Evolutionary conservation across 345 rosid genomes (phyloP), one percentile per base, ranked within the genome.

Genomic region (Acer saccharum): DNA sequence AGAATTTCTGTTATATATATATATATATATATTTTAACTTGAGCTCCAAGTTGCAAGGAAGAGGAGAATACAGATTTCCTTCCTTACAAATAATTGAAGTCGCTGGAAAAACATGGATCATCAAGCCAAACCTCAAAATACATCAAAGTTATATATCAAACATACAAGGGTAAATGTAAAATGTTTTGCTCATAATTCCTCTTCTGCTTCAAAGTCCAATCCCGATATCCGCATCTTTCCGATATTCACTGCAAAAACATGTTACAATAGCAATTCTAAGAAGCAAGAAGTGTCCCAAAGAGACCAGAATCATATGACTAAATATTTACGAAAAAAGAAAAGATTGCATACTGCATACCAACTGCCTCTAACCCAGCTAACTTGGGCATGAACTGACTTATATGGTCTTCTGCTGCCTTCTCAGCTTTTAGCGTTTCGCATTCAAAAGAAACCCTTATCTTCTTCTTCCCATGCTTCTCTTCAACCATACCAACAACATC

Each of bases 351-450:
- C 90, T 13, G 27, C 90, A 7, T 89, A 96, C 98, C 95, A 65
- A 94, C 91, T 77, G 93, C 95, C 76, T 91, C 97, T 61, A 88
- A 86, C 29, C 98, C 98, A 12, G 87, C 83, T 87, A 96, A 72
- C 79, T 94, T 96, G 65, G 98, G 99, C 95, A 92, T 91, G 84
- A 85, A 96, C 83, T 84, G 86, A 79, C 77, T 85, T 78, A 92
- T 87, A 84, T 94, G 98, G 20, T 92, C 97, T 81, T 91, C 98
- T 14, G 99, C 99, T 74, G 92, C 97, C 72, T 91, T 69, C 12
- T 89, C 99, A 18, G 99, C 90, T 88, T 96, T 96, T 83, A 94
- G 82, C 41, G 98, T 96, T 86, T 92, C 97, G 35, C 99, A 94
- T 83, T 86, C 97, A 55, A 96, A 94, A 4, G 90, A 89, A 78